Evolutionary conservation across 495 filamentous ascomycete species (phyloP).

Genomic region (Aspergillus cavernicola): DNA sequence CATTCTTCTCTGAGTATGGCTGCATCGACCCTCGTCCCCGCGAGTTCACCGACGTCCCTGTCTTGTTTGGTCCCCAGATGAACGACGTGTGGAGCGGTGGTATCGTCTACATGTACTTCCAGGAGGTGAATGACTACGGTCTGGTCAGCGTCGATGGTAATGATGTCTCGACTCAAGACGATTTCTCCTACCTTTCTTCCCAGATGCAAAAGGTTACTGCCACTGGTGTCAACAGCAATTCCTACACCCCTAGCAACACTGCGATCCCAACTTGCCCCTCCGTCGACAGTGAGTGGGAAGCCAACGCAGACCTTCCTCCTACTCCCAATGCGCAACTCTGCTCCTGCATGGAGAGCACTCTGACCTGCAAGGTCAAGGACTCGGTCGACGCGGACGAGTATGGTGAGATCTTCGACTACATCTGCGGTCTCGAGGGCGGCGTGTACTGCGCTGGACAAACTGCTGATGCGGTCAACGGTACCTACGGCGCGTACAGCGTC

Average conservation of each 20-base stretch:
- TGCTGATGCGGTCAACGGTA: constrained; percentile 62
- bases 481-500: constrained; percentile 88
- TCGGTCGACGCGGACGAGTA: constrained; percentile 52
- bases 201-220: constrained; percentile 68
- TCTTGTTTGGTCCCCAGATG: constrained; percentile 81
- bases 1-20: constrained; percentile 98
- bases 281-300: constrained; percentile 62
- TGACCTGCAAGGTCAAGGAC: constrained; percentile 64
- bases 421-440: constrained; percentile 56
- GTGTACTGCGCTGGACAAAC: constrained; percentile 65
- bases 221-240: constrained; percentile 55
- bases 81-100: constrained; percentile 84
- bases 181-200: constrained; percentile 71
- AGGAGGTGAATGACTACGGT: constrained; percentile 89
- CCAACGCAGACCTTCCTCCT: constrained; percentile 71
- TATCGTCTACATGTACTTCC: constrained; percentile 97
- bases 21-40: constrained; percentile 80
- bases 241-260: constrained; percentile 70
- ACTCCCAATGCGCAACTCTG: constrained; percentile 75
- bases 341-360: constrained; percentile 74
- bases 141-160: constrained; percentile 62
- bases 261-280: constrained; percentile 69
- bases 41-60: constrained; percentile 76
- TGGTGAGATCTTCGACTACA: constrained; percentile 63
- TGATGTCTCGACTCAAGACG: constrained; percentile 56